These are phyloP conservation scores for Flaveria floridana DNA, from an alignment of 140 eudicot genomes.

Conservation along the genomic window DNA sequence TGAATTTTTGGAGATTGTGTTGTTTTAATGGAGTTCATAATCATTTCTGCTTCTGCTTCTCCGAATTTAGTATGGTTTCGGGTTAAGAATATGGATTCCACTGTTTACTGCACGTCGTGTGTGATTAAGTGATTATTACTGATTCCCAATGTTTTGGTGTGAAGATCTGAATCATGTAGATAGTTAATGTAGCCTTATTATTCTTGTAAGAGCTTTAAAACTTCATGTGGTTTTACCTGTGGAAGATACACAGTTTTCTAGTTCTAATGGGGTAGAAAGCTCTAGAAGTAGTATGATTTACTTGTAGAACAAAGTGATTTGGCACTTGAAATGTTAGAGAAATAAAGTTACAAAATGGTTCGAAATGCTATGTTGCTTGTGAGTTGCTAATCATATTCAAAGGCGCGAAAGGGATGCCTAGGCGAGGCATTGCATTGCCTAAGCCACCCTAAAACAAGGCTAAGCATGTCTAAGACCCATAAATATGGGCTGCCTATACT, in stretches of 20 bases:
- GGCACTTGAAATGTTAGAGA: conserved; percentile 3
- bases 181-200: neutral
- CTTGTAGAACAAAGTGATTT: conserved; percentile 1
- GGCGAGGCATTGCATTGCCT: too few species aligned
- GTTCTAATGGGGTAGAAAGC: neutral
- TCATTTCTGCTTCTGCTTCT: neutral
- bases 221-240: conserved; percentile 3
- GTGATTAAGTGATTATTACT: neutral
- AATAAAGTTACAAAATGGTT: conserved; percentile 13
- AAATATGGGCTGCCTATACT: too few species aligned
- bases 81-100: conserved; percentile 6
- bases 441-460: too few species aligned
- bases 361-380: conserved; percentile 3
- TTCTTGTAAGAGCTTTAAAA: neutral
- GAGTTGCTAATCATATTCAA: neutral
- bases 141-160: neutral
- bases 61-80: conserved; percentile 3
- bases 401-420: neutral
- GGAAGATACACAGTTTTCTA: too few species aligned
- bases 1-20: neutral
- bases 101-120: neutral
- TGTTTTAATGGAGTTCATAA: neutral
- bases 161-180: conserved; percentile 19
- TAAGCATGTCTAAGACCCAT: too few species aligned
- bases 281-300: neutral